Percentiles rank a stretch among this genome's conserved stretches.
phyloP scores from a whole-genome alignment of 139 green algal genomes.

The Desmodesmus armatus region DNA sequence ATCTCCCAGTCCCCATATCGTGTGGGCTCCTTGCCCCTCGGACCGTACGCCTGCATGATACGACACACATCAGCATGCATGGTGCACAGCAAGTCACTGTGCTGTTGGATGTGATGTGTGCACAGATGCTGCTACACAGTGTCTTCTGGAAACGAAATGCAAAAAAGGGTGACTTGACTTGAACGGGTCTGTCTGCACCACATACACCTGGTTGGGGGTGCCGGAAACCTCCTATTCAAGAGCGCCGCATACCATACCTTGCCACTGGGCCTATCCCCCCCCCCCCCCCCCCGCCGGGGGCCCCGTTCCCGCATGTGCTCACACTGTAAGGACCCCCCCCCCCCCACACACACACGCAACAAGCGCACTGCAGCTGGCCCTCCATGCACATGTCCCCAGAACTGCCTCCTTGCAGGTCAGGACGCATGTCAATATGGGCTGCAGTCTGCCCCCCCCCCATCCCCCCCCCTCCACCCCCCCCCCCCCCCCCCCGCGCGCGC shows the following conservation, averaged over 20 bases:
- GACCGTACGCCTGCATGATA: slow-evolving; percentile 5
- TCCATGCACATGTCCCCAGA: too few species aligned
- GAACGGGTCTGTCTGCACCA: neutral
- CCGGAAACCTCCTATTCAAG: neutral
- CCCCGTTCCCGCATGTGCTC: too few species aligned
- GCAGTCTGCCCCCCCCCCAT: neutral
- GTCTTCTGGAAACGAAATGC: neutral
- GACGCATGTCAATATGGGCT: neutral
- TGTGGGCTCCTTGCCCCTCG: slow-evolving; percentile 43
- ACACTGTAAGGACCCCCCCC: too few species aligned
- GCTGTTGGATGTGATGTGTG: neutral
- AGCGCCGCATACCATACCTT: too few species aligned
- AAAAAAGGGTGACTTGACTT: neutral
- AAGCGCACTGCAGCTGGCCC: too few species aligned
- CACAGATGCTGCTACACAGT: neutral
- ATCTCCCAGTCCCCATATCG: slow-evolving; percentile 48
- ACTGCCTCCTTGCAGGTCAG: neutral
- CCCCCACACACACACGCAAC: too few species aligned
- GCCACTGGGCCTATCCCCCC: too few species aligned
- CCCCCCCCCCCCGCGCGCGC: too few species aligned
- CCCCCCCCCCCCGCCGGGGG: too few species aligned
- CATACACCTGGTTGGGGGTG: too few species aligned
- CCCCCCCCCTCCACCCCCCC: too few species aligned
- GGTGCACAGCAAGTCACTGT: neutral
- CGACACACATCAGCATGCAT: neutral